These are phyloP conservation scores for Myxozyma sirexii DNA, from an alignment of 805 yeast species.

Conservation along the genomic window DNA sequence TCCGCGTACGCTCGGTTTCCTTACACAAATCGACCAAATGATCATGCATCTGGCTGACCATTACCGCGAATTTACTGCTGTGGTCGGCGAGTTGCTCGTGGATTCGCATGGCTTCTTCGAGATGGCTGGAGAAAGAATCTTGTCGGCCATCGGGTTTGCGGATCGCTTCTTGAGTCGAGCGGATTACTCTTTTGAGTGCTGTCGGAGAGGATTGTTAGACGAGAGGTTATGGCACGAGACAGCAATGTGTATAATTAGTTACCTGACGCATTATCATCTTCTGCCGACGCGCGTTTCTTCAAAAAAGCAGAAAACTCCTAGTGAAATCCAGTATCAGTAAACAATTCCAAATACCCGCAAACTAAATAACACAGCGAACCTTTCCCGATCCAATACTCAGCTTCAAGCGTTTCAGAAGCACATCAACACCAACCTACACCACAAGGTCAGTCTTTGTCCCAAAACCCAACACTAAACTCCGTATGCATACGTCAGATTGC, in stretches of 20 bases:
- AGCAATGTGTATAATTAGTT: background rate
- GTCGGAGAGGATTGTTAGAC: conserved; percentile 43
- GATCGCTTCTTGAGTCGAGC: conserved; percentile 54
- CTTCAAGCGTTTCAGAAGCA: conserved; percentile 71
- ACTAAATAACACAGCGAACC: conserved; percentile 42
- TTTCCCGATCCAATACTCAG: conserved; percentile 81
- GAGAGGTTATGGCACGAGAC: background rate
- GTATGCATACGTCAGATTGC: conserved; percentile 23
- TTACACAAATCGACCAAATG: conserved; percentile 73
- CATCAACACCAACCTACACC: conserved; percentile 66
- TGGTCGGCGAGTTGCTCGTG: conserved; percentile 82
- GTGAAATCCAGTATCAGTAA: background rate
- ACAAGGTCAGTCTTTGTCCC: background rate
- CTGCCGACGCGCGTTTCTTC: conserved; percentile 74
- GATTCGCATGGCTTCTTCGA: conserved; percentile 69
- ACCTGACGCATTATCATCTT: conserved; percentile 61
- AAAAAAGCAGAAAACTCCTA: conserved; percentile 69
- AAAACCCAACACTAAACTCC: background rate
- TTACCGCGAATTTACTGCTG: conserved; percentile 63
- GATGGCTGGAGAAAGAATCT: conserved; percentile 66
- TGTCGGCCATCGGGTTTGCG: conserved; percentile 55
- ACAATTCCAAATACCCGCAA: background rate
- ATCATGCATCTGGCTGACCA: conserved; percentile 81
- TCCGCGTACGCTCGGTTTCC: conserved; percentile 72
- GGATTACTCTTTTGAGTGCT: conserved; percentile 72